These are phyloP conservation scores for Suhomyces pyralidae DNA, from an alignment of 805 yeast genomes.

Conservation along the genomic window DNA sequence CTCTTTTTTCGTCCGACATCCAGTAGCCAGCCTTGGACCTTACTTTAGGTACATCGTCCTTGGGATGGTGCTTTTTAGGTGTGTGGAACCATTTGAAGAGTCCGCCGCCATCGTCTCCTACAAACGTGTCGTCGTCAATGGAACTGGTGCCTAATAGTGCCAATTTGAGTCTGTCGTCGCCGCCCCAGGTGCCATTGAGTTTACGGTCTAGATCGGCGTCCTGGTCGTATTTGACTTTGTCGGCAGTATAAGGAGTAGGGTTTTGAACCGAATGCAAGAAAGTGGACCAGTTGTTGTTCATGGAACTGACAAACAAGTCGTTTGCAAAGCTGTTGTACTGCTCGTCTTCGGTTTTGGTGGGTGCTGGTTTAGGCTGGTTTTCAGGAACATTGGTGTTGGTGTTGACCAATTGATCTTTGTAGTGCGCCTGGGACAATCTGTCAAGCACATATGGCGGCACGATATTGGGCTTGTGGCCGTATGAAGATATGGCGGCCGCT, in stretches of 20 bases:
- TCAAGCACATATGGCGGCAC: slow-evolving; percentile 68
- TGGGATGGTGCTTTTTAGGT: not conserved
- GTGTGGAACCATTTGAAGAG: not conserved
- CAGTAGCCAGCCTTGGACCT: slow-evolving; percentile 62
- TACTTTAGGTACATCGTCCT: slow-evolving; percentile 18
- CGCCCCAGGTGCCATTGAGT: slow-evolving; percentile 60
- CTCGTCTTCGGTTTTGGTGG: slow-evolving; percentile 21
- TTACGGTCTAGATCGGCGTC: slow-evolving; percentile 36
- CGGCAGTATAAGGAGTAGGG: slow-evolving; percentile 38
- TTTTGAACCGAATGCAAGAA: slow-evolving; percentile 47
- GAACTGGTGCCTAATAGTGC: slow-evolving; percentile 43
- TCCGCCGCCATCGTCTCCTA: slow-evolving; percentile 3
- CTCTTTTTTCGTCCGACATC: slow-evolving; percentile 62
- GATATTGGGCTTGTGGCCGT: slow-evolving; percentile 34
- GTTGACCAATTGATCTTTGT: slow-evolving; percentile 34
- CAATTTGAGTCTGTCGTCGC: slow-evolving; percentile 58
- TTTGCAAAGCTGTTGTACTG: slow-evolving; percentile 35
- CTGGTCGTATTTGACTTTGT: slow-evolving; percentile 14
- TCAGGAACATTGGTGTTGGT: slow-evolving; percentile 23
- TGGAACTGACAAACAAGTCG: slow-evolving; percentile 35
- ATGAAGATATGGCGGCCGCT: slow-evolving; percentile 24
- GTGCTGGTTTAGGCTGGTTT: slow-evolving; percentile 6
- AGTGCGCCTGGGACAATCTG: slow-evolving; percentile 43
- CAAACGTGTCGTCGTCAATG: slow-evolving; percentile 29
- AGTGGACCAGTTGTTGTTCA: slow-evolving; percentile 50